These are phyloP conservation scores for Musa schizocarpa DNA, from an alignment of 176 grass and related monocot genomes.

Conservation along the genomic window DNA sequence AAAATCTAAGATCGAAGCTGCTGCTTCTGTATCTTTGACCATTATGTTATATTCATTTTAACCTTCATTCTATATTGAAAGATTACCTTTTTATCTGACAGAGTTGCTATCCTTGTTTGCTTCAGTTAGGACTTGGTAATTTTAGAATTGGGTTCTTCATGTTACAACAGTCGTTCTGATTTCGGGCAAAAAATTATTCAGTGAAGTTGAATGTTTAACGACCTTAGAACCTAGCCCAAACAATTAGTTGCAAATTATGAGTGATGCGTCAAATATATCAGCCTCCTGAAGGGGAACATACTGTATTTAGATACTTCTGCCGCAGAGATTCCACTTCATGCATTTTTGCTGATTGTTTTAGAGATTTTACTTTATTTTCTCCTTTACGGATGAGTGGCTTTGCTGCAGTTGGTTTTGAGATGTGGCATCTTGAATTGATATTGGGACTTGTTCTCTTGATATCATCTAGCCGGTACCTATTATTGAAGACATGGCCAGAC, in stretches of 20 bases:
- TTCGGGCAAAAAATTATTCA: background rate
- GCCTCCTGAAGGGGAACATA: background rate
- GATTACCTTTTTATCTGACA: background rate
- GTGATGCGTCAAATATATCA: background rate
- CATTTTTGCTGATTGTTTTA: background rate
- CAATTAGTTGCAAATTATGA: background rate
- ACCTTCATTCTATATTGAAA: too few species aligned
- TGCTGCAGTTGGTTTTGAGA: constrained; percentile 69
- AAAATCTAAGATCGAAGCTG: too few species aligned
- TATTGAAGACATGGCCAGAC: constrained; percentile 69
- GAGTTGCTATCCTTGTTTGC: background rate
- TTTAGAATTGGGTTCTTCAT: background rate
- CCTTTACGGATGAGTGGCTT: background rate
- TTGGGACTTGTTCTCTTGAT: constrained; percentile 56
- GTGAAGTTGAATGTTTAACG: background rate
- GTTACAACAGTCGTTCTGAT: background rate
- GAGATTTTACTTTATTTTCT: background rate
- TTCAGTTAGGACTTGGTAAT: background rate
- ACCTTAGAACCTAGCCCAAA: background rate
- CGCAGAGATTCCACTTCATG: background rate
- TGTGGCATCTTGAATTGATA: constrained; percentile 66
- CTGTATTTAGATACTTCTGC: background rate
- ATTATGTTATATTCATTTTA: too few species aligned
- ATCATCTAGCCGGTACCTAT: constrained; percentile 54
- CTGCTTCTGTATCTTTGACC: too few species aligned